These are phyloP conservation scores for Trichoderma sp. DNA, from an alignment of 2,329 filamentous ascomycete species.

Conservation along the genomic window DNA sequence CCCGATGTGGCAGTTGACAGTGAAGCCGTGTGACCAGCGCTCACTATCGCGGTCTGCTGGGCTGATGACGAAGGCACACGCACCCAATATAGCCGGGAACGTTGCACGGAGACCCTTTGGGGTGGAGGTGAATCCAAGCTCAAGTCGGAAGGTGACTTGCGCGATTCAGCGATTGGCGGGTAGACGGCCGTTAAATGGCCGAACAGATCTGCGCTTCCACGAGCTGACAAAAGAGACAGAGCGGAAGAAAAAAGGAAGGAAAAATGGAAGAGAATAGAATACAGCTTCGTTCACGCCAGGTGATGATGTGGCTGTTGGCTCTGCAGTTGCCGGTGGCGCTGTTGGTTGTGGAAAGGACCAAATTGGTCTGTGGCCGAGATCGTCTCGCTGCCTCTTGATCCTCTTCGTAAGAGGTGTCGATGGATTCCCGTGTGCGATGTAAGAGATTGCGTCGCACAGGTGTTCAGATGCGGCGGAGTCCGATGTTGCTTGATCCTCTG, in stretches of 20 bases:
- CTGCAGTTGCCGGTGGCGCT: not conserved
- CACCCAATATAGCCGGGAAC: constrained; percentile 19
- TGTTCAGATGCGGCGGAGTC: constrained; percentile 19
- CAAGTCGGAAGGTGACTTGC: constrained; percentile 29
- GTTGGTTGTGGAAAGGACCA: not conserved
- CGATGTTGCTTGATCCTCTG: constrained; percentile 13
- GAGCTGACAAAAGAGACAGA: not conserved
- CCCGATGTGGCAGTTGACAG: constrained; percentile 29
- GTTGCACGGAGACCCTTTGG: constrained; percentile 20
- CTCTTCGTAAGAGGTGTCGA: not conserved
- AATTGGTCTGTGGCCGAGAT: constrained; percentile 7
- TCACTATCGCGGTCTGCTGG: constrained; percentile 15
- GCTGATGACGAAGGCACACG: constrained; percentile 22
- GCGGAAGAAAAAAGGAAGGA: not conserved
- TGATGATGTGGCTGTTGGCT: constrained; percentile 10
- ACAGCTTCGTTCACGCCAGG: constrained; percentile 24
- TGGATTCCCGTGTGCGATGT: constrained; percentile 6
- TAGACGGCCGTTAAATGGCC: constrained; percentile 9
- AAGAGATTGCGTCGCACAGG: constrained; percentile 21
- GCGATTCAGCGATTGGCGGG: constrained; percentile 5
- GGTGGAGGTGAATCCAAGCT: constrained; percentile 27
- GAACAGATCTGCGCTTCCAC: constrained; percentile 12
- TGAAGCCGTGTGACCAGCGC: constrained; percentile 26
- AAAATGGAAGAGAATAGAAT: not conserved
- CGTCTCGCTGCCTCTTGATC: not conserved